Evolutionary conservation across 1,284 basidiomycete species (phyloP), one percentile per base, ranked within the genome.

Genomic region (Paramarasmius palmivorus): DNA sequence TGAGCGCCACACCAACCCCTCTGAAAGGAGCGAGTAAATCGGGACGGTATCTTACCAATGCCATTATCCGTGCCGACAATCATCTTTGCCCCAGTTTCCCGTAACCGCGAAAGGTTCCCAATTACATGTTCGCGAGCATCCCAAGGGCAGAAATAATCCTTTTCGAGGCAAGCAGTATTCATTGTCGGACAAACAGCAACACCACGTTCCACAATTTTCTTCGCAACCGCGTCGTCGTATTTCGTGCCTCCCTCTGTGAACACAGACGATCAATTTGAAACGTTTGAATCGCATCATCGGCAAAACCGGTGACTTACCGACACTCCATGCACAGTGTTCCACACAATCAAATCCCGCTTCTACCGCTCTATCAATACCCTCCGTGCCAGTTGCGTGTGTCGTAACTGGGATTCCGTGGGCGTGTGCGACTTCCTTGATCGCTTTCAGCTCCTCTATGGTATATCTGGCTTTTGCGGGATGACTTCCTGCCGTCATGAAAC

Each of bases 261-360:
- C 14, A 25, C 41, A 8, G 36, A n/a, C n/a, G n/a, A n/a, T n/a
- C n/a, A n/a, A n/a, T 48, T 32, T 35, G n/a, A 44, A 17, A 39
- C 23, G n/a, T 29, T 40, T 25, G n/a, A 12, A 36, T n/a, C n/a
- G n/a, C 36, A 23, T 45, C 15, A 26, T 1, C 2, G 19, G 20
- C 8, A 34, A 37, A 49, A 9, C 2, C n/a, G 36, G 15, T 35
- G 20, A n/a, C n/a, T 36, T 51, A 55, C 53, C 49, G 23, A 55
- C 37, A 19, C 49, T 55, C 53, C 53, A 55, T 17, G 53, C 41
- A 35, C 55, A 57, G 25, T 57, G 55, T 35, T 57, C 55, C n/a
- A 57, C 50, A 37, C 55, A 57, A 38, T 57, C 55, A 26, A 57
- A 53, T 10, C 55, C 51, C 25, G 55, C 55, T 22, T 53, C 52